phyloP scores from a whole-genome alignment of 106 monocot genomes.

The Dioscorea zingiberensis region DNA sequence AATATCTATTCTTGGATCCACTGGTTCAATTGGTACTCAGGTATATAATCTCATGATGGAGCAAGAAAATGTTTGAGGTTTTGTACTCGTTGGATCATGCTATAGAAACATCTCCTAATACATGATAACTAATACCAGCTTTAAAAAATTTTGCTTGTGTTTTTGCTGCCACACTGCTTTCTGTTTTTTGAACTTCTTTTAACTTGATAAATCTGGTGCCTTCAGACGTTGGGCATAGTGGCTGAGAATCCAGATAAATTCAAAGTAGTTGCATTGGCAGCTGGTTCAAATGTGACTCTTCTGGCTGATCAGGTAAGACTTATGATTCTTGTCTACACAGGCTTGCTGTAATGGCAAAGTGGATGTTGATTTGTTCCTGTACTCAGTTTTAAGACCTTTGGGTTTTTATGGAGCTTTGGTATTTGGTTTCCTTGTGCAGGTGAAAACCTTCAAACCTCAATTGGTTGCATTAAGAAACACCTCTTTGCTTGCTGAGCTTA shows the following conservation, averaged over 20 bases:
- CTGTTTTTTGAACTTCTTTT: too few species aligned
- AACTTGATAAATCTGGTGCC: too few species aligned
- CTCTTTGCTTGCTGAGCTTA: constrained; percentile 67
- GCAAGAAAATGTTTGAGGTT: not conserved
- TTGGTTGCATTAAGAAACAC: constrained; percentile 82
- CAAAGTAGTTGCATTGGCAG: constrained; percentile 88
- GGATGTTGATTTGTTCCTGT: not conserved
- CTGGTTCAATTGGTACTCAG: constrained; percentile 98
- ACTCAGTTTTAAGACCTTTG: not conserved
- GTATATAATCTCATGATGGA: constrained; percentile 11
- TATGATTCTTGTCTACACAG: not conserved
- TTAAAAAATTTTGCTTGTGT: not conserved
- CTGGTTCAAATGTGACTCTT: constrained; percentile 92
- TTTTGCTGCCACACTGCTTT: too few species aligned
- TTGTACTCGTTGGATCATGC: not conserved
- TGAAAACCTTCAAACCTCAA: constrained; percentile 84
- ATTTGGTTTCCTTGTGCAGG: constrained; percentile 30
- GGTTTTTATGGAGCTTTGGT: not conserved
- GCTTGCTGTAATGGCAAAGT: not conserved
- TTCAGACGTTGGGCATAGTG: constrained; percentile 84
- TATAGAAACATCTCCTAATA: too few species aligned
- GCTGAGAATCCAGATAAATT: constrained; percentile 96
- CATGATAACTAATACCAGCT: not conserved
- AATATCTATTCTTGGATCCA: constrained; percentile 88
- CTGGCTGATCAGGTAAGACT: constrained; percentile 87